Percentiles rank a stretch among this genome's conserved stretches.
These are phyloP conservation scores for Alternaria rosae DNA, from an alignment of 2,329 filamentous ascomycete species.

Conservation along the genomic window DNA sequence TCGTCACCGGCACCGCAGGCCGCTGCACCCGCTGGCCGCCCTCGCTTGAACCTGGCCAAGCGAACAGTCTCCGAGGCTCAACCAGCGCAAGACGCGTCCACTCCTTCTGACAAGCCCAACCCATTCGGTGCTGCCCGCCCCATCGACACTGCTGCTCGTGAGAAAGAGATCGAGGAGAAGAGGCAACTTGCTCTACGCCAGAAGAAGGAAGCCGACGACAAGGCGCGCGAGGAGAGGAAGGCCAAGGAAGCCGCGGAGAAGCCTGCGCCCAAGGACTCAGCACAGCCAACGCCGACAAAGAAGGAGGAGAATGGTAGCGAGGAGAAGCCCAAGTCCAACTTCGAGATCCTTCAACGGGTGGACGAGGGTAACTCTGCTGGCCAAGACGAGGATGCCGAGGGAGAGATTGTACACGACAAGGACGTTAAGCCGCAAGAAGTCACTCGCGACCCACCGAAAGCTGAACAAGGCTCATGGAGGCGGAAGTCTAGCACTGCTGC, in stretches of 20 bases:
- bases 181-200: conserved; percentile 74
- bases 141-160: conserved; percentile 89
- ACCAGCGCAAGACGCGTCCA: conserved; percentile 50
- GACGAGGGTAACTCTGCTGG: conserved; percentile 47
- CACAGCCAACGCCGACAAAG: conserved; percentile 38
- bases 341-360: conserved; percentile 63
- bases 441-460: conserved; percentile 54
- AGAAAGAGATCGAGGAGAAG: conserved; percentile 91
- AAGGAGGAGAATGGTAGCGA: conserved; percentile 47
- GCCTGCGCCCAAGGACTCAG: conserved; percentile 62
- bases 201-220: conserved; percentile 88
- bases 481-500: conserved; percentile 45
- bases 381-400: conserved; percentile 58
- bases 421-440: conserved; percentile 64
- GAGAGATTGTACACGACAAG: conserved; percentile 60
- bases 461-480: conserved; percentile 51
- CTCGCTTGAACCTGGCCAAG: conserved; percentile 87
- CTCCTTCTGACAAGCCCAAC: conserved; percentile 76
- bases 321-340: conserved; percentile 59
- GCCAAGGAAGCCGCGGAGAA: conserved; percentile 64
- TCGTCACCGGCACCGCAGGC: conserved; percentile 73
- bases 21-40: conserved; percentile 70
- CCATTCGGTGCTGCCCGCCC: conserved; percentile 93
- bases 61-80: conserved; percentile 84
- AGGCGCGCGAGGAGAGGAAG: conserved; percentile 74